These are phyloP conservation scores for Fraxinus greggii DNA, from an alignment of 305 asterid genomes.

Conservation along the genomic window DNA sequence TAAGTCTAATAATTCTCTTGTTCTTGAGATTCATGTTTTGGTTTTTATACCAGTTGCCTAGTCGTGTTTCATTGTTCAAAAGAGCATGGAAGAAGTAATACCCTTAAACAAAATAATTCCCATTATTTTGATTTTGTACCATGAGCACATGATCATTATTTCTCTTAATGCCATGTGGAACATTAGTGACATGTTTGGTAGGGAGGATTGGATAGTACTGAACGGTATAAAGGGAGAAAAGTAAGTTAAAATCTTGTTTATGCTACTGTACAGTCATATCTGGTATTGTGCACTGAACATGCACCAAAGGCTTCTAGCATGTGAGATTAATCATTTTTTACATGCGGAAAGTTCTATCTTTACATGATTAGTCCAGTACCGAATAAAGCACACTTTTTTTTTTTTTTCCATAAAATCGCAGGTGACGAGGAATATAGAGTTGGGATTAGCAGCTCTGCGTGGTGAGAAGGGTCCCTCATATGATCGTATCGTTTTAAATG, in stretches of 20 bases:
- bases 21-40: background rate
- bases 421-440: constrained; percentile 75
- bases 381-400: background rate
- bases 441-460: constrained; percentile 79
- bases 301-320: background rate
- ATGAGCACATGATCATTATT: background rate
- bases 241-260: background rate
- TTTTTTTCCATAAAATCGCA: constrained; percentile 25
- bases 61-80: background rate
- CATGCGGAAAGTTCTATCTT: background rate
- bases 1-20: constrained; percentile 31
- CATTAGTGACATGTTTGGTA: background rate
- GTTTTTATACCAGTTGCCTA: background rate
- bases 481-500: constrained; percentile 82
- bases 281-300: background rate
- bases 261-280: background rate
- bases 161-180: background rate
- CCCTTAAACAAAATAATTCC: background rate
- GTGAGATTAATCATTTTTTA: background rate
- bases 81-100: background rate
- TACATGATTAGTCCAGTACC: background rate
- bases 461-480: constrained; percentile 91
- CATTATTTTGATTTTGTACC: background rate
- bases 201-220: background rate
- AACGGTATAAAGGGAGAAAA: background rate